Evolutionary conservation across 164 flowering plant species (phyloP).

Genomic region (Malania oleifera): DNA sequence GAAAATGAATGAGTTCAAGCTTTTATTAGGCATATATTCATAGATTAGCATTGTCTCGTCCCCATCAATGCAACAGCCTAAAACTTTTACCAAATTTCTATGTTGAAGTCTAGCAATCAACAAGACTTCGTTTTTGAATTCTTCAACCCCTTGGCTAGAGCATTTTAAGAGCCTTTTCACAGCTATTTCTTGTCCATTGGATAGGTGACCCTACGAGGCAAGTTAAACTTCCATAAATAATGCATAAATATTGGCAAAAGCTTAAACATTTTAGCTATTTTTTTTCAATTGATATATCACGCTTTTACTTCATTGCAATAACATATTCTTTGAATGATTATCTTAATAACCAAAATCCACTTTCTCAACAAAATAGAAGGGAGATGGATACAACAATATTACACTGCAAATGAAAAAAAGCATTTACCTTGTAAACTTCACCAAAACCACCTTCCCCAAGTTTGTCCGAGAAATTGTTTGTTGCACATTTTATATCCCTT

Average conservation of each 20-base stretch:
- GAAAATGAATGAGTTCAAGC: constrained; percentile 25
- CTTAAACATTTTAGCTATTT: too few relatives aligned
- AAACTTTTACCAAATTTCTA: constrained; percentile 30
- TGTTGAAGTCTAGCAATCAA: constrained; percentile 40
- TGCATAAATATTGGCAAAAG: too few relatives aligned
- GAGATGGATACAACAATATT: too few relatives aligned
- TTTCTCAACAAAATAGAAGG: too few relatives aligned
- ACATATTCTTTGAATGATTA: too few relatives aligned
- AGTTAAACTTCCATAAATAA: background rate
- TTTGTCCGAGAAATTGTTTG: constrained; percentile 39
- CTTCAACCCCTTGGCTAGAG: constrained; percentile 35
- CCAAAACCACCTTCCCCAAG: constrained; percentile 62
- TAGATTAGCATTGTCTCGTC: constrained; percentile 35
- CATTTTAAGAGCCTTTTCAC: constrained; percentile 31
- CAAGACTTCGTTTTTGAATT: constrained; percentile 37
- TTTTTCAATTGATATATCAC: too few relatives aligned
- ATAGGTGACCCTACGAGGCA: constrained; percentile 23
- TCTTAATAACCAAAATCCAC: too few relatives aligned
- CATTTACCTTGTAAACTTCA: constrained; percentile 33
- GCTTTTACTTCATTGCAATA: too few relatives aligned
- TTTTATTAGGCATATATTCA: constrained; percentile 35
- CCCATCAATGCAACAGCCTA: constrained; percentile 29
- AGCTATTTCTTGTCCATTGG: constrained; percentile 32
- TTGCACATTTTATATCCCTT: constrained; percentile 21
- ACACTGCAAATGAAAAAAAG: background rate